Conservation (phyloP, 2,329 filamentous ascomycete species). For the Curvularia sp. region DNA sequence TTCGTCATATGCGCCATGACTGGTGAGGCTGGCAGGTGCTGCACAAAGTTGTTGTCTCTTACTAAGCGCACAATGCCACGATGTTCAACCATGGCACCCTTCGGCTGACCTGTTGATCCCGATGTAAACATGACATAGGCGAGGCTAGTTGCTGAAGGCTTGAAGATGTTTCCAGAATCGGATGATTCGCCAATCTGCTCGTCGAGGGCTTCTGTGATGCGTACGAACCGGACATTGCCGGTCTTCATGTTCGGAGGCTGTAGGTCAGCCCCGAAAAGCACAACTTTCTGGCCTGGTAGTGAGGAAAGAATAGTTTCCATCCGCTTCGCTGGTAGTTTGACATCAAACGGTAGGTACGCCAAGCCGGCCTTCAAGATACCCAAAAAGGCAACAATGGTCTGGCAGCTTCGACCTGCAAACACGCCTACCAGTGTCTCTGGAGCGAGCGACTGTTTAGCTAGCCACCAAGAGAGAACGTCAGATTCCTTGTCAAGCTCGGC, state of each 20-base stretch:
- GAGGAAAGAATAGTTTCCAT: constrained; percentile 42
- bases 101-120: constrained; percentile 53
- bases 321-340: constrained; percentile 40
- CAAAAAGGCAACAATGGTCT: constrained; percentile 46
- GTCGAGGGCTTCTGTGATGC: constrained; percentile 35
- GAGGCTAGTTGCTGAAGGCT: constrained; percentile 42
- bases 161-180: constrained; percentile 27
- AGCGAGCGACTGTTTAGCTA: constrained; percentile 1
- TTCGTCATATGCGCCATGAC: constrained; percentile 52
- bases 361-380: constrained; percentile 53
- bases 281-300: constrained; percentile 55
- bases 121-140: constrained; percentile 68
- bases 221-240: background rate
- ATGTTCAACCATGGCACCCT: constrained; percentile 68
- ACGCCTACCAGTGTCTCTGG: constrained; percentile 22
- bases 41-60: constrained; percentile 27
- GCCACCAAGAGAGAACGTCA: constrained; percentile 12
- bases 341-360: constrained; percentile 50
- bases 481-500: constrained; percentile 13
- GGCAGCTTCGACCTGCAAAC: constrained; percentile 25
- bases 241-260: background rate
- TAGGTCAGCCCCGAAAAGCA: constrained; percentile 38
- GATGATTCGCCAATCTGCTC: constrained; percentile 43
- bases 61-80: constrained; percentile 54
- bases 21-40: constrained; percentile 19